A percentile compares a stretch with the other conserved stretches of the same genome.
These are phyloP conservation scores for Pseudocohnilembus persalinus DNA, from an alignment of 169 alveolate genomes.

Conservation along the genomic window DNA sequence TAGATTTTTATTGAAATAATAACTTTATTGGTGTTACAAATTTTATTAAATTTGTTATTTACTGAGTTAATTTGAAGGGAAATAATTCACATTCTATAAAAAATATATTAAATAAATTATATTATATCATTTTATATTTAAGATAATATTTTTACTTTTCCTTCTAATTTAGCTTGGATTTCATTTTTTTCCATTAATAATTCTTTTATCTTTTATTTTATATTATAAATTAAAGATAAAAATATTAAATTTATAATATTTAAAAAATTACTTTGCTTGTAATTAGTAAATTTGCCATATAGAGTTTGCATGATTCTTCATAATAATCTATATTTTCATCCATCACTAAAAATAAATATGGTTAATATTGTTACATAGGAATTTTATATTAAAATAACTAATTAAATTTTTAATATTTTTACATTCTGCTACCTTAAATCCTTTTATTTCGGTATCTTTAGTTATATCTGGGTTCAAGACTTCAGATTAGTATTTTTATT, in stretches of 20 bases:
- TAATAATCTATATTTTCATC: background rate
- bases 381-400: no score
- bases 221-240: no score
- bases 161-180: background rate
- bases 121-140: no score
- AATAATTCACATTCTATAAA: background rate
- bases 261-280: background rate
- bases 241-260: no score
- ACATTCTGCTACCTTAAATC: background rate
- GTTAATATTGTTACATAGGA: background rate
- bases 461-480: background rate
- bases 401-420: no score
- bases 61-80: background rate
- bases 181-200: background rate
- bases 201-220: background rate
- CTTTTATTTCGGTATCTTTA: background rate
- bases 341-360: background rate
- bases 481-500: background rate
- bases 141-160: background rate
- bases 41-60: no score
- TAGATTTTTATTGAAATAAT: no score
- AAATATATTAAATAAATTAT: no score
- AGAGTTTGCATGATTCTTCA: background rate
- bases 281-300: background rate
- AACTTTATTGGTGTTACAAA: no score